Evolutionary conservation across 2,329 filamentous ascomycete species (phyloP).

Genomic region (Phaeomoniella chlamydospora): DNA sequence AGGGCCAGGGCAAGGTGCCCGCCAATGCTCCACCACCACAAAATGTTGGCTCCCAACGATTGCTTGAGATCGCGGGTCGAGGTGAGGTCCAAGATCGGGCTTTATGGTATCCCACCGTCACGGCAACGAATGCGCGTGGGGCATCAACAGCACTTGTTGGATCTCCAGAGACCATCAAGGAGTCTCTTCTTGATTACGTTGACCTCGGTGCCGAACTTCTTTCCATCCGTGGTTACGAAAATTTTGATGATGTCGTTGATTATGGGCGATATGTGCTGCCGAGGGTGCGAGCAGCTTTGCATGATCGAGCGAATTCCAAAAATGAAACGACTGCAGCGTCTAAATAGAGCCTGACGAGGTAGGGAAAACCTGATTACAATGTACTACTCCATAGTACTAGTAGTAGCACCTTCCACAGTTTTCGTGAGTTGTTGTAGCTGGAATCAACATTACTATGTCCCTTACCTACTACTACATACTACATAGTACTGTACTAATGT

Average conservation of each 20-base stretch:
- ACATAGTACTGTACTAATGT: too few species aligned
- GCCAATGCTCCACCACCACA: too few species aligned
- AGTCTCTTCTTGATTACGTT: conserved; percentile 43
- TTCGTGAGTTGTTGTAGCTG: too few species aligned
- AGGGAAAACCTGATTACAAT: too few species aligned
- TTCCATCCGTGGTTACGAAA: conserved; percentile 47
- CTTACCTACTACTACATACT: too few species aligned
- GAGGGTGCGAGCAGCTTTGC: conserved; percentile 25
- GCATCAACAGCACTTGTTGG: conserved; percentile 46
- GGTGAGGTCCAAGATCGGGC: conserved; percentile 47
- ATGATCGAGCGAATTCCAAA: conserved; percentile 10
- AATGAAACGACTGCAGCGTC: conserved; percentile 1
- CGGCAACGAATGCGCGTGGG: conserved; percentile 43
- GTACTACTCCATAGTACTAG: too few species aligned
- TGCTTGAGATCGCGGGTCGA: too few species aligned
- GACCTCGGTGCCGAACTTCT: conserved; percentile 42
- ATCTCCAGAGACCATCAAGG: conserved; percentile 35
- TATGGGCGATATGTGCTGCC: conserved; percentile 44
- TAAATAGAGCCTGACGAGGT: too few species aligned
- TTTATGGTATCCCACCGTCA: conserved; percentile 50
- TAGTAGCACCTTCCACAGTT: too few species aligned
- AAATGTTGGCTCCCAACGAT: too few species aligned
- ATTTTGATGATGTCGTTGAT: conserved; percentile 44
- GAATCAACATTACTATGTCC: too few species aligned
- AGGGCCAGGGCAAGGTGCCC: too few species aligned